Evolutionary conservation across 176 grass and related monocot species (phyloP).

Genomic region (Puccinellia tenuiflora): DNA sequence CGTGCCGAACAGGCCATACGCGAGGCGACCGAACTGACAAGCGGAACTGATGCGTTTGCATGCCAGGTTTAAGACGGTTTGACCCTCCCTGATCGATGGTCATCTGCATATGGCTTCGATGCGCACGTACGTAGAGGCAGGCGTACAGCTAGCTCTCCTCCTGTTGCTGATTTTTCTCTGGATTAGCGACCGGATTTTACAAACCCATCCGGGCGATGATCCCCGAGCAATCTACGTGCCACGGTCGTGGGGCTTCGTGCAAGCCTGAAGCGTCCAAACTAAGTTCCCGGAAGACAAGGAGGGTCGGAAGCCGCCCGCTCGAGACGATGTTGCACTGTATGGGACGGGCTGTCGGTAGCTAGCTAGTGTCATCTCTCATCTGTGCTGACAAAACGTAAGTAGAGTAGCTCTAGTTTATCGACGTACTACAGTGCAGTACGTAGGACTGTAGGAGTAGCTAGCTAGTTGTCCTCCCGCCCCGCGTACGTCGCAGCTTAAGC

Average conservation of each 20-base stretch:
- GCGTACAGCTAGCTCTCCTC: not conserved
- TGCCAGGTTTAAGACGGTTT: not conserved
- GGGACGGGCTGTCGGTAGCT: not conserved
- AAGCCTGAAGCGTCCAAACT: constrained; percentile 11
- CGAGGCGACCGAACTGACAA: too few species aligned
- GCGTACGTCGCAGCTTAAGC: too few species aligned
- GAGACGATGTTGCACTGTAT: constrained; percentile 5
- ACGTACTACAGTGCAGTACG: too few species aligned
- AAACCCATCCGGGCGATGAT: constrained; percentile 13
- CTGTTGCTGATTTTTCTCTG: not conserved
- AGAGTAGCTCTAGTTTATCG: too few species aligned
- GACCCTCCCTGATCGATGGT: too few species aligned
- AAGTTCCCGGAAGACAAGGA: constrained; percentile 31
- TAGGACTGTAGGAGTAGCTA: too few species aligned
- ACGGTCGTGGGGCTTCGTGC: not conserved
- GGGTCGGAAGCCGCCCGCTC: not conserved
- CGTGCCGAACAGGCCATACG: too few species aligned
- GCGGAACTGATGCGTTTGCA: too few species aligned
- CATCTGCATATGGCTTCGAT: not conserved
- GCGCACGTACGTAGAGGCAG: not conserved
- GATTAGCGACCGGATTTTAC: constrained; percentile 27
- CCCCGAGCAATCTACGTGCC: constrained; percentile 14
- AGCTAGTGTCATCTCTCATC: too few species aligned
- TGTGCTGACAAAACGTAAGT: not conserved
- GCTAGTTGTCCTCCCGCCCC: too few species aligned